These are phyloP conservation scores for Ambrosiella beaveri DNA, from an alignment of 2,329 filamentous ascomycete species.

Conservation along the genomic window DNA sequence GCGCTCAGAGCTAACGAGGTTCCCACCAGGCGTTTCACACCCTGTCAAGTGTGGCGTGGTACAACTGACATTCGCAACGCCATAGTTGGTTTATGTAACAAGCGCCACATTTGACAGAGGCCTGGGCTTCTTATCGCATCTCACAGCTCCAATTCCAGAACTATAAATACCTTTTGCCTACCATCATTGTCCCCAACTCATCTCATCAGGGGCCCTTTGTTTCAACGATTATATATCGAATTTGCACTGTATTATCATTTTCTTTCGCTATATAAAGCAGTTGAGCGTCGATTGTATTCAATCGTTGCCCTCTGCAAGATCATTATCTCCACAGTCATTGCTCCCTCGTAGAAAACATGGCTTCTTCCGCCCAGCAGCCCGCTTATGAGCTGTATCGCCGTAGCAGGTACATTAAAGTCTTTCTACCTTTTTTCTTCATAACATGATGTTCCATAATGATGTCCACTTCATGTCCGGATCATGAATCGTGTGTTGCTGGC, in stretches of 20 bases:
- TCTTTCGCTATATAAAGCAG: too few species aligned
- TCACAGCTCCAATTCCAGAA: neutral
- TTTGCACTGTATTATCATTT: too few species aligned
- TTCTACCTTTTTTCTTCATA: too few species aligned
- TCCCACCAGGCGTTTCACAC: neutral
- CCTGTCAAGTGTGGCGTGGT: neutral
- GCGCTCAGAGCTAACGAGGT: neutral
- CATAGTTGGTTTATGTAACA: neutral
- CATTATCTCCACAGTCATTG: neutral
- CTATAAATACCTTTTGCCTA: neutral
- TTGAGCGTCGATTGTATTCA: too few species aligned
- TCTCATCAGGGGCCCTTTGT: neutral
- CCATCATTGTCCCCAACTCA: neutral
- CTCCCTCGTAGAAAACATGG: slow-evolving; percentile 2
- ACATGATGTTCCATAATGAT: neutral
- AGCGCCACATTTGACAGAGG: neutral
- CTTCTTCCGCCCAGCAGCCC: slow-evolving; percentile 25
- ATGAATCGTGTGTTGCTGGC: too few species aligned
- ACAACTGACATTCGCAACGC: neutral
- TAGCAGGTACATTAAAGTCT: slow-evolving; percentile 57
- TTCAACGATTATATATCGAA: too few species aligned
- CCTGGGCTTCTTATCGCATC: neutral
- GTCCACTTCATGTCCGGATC: too few species aligned
- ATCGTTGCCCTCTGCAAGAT: too few species aligned
- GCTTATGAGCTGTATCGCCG: slow-evolving; percentile 95